Evolutionary conservation across 2,329 filamentous ascomycete species (phyloP), one percentile per base, ranked within the genome.

Genomic region (Annulohypoxylon truncatum): DNA sequence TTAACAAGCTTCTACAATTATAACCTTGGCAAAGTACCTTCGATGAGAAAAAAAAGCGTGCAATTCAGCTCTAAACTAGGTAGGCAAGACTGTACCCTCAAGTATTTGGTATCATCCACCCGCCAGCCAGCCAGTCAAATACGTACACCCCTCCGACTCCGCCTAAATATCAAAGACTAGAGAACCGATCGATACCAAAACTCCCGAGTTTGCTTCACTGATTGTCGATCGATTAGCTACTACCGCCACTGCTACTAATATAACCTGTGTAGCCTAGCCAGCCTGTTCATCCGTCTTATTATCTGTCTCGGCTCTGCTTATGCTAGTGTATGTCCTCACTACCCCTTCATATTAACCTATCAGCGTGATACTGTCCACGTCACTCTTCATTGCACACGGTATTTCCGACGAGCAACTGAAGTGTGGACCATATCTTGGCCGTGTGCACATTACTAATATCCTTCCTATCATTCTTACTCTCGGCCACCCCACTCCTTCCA

Each of bases 101-200:
- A 44, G 64, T 67, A 61, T 35, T 51, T 69, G 71, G 70, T 71
- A 74, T 74, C 68, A 70, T 69, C 55, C 59, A 35, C 47, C 31
- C 29, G 13, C 12, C 48, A 18, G 24, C 10, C 18, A 20, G 6
- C 13, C 51, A 53, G 15, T 53, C 51, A 53, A 53, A 29, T 33
- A 38, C 12, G 20, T 26, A 2, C 20, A 38, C 44, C 31, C 24
- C 40, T 46, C 58, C 47, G 22, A 29, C 35, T 46, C 46, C 35
- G n/a, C 20, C n/a, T n/a, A 13, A 26, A 22, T 4, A 35, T 40
- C 29, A 29, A 47, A 46, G 31, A 42, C 7, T 29, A 33, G 10
- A 48, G 42, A 48, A 54, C 22, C 20, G 24, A 28, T 50, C 18
- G 26, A 61, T 33, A 54, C 50, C 58, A 33, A 40, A 61, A 55